These are phyloP conservation scores for Huntiella omanensis DNA, from an alignment of 2,329 filamentous ascomycete species.

Conservation along the genomic window DNA sequence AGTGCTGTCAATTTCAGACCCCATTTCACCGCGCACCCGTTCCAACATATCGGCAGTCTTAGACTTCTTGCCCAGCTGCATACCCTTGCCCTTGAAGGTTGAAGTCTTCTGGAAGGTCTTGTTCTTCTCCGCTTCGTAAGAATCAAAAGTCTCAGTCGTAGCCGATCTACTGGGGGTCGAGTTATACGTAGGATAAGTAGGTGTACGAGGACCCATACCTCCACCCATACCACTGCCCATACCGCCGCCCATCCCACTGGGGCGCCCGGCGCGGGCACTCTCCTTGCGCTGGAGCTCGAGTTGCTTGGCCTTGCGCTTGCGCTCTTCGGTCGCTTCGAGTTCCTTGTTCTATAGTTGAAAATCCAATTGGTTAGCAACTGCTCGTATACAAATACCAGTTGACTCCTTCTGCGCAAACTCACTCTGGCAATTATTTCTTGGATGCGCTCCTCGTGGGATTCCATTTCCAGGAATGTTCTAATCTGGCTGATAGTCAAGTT, in stretches of 20 bases:
- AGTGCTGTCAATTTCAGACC: conserved; percentile 61
- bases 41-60: conserved; percentile 97
- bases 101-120: conserved; percentile 58
- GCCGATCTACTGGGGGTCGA: conserved; percentile 25
- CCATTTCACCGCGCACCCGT: conserved; percentile 78
- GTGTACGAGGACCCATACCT: conserved; percentile 39
- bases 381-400: background rate
- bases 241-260: conserved; percentile 16
- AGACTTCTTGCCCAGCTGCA: conserved; percentile 98
- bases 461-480: conserved; percentile 98
- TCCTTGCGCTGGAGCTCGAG: conserved; percentile 98
- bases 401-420: conserved; percentile 18
- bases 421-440: conserved; percentile 93
- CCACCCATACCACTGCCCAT: conserved; percentile 7
- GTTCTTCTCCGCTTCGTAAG: conserved; percentile 95
- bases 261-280: conserved; percentile 56
- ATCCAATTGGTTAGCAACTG: too few relatives aligned
- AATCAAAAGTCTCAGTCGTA: conserved; percentile 69
- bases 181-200: conserved; percentile 37
- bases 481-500: conserved; percentile 94
- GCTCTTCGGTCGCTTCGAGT: conserved; percentile 90
- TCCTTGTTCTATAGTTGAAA: conserved; percentile 64
- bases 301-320: conserved; percentile 96
- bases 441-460: conserved; percentile 95
- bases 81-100: conserved; percentile 82